phyloP scores from a whole-genome alignment of 2,329 filamentous ascomycete species.

The Nannizziopsis arthrosporioides region DNA sequence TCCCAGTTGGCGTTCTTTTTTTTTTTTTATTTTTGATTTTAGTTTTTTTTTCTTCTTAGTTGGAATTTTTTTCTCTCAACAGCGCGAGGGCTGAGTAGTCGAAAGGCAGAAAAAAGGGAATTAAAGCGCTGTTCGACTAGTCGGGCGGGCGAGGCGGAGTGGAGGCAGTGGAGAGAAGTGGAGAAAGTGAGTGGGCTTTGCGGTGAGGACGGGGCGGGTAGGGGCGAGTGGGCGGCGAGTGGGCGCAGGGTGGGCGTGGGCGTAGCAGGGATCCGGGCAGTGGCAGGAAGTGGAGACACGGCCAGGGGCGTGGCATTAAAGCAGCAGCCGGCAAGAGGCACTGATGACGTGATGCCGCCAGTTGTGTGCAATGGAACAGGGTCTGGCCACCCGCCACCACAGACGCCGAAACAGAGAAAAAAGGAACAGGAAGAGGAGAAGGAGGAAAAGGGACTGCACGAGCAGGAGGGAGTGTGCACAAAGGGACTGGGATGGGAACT shows the following conservation, averaged over 20 bases:
- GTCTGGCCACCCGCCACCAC: slow-evolving; percentile 8
- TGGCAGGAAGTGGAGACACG: background rate
- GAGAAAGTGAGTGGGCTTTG: background rate
- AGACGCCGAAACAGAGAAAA: background rate
- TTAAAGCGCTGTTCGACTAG: no score
- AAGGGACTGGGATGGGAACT: no score
- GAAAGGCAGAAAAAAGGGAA: no score
- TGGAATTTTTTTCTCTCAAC: no score
- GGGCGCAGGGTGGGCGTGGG: background rate
- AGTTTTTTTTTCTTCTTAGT: no score
- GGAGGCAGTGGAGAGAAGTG: background rate
- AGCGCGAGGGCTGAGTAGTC: no score
- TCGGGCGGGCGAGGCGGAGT: no score
- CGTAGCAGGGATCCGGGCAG: background rate
- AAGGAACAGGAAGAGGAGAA: background rate
- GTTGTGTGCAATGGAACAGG: slow-evolving; percentile 3
- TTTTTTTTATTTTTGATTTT: no score
- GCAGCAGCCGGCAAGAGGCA: background rate
- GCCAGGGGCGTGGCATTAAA: slow-evolving; percentile 7
- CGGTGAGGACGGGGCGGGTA: background rate
- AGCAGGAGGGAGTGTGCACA: no score
- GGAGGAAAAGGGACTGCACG: no score
- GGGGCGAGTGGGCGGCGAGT: background rate
- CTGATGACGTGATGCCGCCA: slow-evolving; percentile 4
- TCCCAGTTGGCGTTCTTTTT: background rate